A percentile compares a stretch with the other conserved stretches of the same genome.
These are phyloP conservation scores for Epichloe elymi DNA, from an alignment of 2,329 filamentous ascomycete genomes.

Conservation along the genomic window DNA sequence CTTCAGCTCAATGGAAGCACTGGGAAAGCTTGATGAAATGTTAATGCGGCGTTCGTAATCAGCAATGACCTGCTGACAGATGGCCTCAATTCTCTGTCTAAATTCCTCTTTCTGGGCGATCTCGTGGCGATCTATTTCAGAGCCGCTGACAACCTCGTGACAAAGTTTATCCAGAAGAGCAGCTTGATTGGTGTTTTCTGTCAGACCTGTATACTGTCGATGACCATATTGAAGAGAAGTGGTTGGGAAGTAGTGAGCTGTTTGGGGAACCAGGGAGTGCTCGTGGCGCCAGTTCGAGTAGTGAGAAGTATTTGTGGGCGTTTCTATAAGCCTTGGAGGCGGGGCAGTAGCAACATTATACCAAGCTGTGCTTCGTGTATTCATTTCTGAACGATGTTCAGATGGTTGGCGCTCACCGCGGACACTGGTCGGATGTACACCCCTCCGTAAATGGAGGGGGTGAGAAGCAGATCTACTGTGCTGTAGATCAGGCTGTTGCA, in stretches of 20 bases:
- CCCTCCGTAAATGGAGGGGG: background rate
- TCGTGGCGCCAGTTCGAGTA: background rate
- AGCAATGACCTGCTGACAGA: constrained; percentile 48
- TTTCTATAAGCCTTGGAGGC: background rate
- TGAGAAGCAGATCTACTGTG: background rate
- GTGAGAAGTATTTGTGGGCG: background rate
- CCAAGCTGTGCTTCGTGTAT: background rate
- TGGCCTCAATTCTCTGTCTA: constrained; percentile 46
- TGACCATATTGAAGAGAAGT: constrained; percentile 18
- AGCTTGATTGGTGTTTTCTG: constrained; percentile 36
- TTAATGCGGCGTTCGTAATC: constrained; percentile 33
- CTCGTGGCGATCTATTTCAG: constrained; percentile 51
- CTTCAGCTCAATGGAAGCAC: constrained; percentile 49
- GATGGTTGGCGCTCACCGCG: background rate
- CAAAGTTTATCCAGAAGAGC: constrained; percentile 36
- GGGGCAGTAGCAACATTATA: background rate
- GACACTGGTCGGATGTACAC: background rate
- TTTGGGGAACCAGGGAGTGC: background rate
- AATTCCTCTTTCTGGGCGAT: constrained; percentile 60
- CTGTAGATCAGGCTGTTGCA: background rate
- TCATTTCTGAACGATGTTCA: background rate
- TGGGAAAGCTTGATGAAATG: constrained; percentile 31
- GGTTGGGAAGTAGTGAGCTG: background rate
- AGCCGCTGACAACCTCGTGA: constrained; percentile 31
- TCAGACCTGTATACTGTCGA: constrained; percentile 20